phyloP scores from a whole-genome alignment of 441 rosid species.

The Daphne laureola region DNA sequence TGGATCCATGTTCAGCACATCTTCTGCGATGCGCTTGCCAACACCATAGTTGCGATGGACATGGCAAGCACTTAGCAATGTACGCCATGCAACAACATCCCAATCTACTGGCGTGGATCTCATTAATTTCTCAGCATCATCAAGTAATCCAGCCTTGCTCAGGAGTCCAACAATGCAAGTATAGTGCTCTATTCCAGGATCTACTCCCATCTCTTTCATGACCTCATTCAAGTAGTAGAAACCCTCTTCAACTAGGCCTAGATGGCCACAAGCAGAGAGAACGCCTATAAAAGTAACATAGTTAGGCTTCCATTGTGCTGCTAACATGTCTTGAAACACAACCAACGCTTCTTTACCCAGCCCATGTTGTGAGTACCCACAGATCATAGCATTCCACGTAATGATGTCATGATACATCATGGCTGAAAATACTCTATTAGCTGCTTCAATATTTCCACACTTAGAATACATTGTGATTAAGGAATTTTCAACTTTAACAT shows the following conservation, averaged over 20 bases:
- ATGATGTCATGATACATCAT: slow-evolving; percentile 32
- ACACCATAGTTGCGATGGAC: slow-evolving; percentile 48
- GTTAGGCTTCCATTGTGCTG: slow-evolving; percentile 48
- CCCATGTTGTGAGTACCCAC: slow-evolving; percentile 71
- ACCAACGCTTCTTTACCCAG: slow-evolving; percentile 53
- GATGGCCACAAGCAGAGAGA: slow-evolving; percentile 16
- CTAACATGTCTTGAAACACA: slow-evolving; percentile 49
- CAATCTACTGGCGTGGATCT: slow-evolving; percentile 51
- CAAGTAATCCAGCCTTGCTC: slow-evolving; percentile 59
- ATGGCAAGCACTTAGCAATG: slow-evolving; percentile 60
- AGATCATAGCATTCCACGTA: slow-evolving; percentile 74
- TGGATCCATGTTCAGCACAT: slow-evolving; percentile 34
- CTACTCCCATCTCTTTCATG: slow-evolving; percentile 41
- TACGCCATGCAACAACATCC: slow-evolving; percentile 76
- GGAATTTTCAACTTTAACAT: slow-evolving; percentile 57
- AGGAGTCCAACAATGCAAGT: slow-evolving; percentile 73
- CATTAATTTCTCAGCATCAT: slow-evolving; percentile 58
- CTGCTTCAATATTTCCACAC: slow-evolving; percentile 51
- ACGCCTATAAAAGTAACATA: slow-evolving; percentile 69
- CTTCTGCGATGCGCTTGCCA: slow-evolving; percentile 51
- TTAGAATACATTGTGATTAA: slow-evolving; percentile 21
- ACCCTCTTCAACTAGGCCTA: slow-evolving; percentile 55
- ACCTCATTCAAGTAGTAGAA: slow-evolving; percentile 44
- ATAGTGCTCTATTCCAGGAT: slow-evolving; percentile 67
- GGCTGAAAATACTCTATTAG: slow-evolving; percentile 36